These are phyloP conservation scores for Selaginella tamariscina DNA, from an alignment of 75 land plant genomes.

Conservation along the genomic window DNA sequence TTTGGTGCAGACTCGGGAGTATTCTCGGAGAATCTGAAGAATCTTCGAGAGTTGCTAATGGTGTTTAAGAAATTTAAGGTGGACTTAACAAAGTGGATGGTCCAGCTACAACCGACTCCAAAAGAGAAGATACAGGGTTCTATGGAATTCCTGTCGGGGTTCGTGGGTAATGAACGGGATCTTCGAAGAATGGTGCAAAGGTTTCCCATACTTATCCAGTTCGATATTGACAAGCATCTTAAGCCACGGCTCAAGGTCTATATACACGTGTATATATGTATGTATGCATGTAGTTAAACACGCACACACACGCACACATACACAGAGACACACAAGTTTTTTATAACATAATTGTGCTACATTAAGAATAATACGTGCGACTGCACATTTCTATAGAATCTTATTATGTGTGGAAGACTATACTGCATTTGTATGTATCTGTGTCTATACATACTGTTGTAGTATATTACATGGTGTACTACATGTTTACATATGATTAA, in stretches of 20 bases:
- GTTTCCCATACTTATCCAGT: background rate
- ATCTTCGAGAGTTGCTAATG: background rate
- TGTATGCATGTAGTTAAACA: too few species aligned
- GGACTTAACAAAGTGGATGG: background rate
- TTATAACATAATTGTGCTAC: too few species aligned
- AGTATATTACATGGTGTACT: too few species aligned
- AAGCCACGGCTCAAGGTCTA: background rate
- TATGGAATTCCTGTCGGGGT: background rate
- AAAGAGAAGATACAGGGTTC: background rate
- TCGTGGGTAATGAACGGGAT: background rate
- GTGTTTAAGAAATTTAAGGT: background rate
- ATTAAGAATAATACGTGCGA: too few species aligned
- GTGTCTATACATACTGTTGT: too few species aligned
- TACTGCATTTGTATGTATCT: too few species aligned
- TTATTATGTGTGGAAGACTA: too few species aligned
- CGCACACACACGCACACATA: too few species aligned
- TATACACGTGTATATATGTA: too few species aligned
- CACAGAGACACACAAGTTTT: too few species aligned
- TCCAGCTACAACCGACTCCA: background rate
- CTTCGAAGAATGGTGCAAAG: background rate
- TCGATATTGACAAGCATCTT: background rate
- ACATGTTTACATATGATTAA: too few species aligned
- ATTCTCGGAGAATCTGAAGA: background rate
- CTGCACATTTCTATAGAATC: too few species aligned
- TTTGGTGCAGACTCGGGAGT: background rate